A percentile compares a stretch with the other conserved stretches of the same genome.
These are phyloP conservation scores for Mortierella sp. DNA, from an alignment of 371 early-diverging fungal genomes.

Conservation along the genomic window DNA sequence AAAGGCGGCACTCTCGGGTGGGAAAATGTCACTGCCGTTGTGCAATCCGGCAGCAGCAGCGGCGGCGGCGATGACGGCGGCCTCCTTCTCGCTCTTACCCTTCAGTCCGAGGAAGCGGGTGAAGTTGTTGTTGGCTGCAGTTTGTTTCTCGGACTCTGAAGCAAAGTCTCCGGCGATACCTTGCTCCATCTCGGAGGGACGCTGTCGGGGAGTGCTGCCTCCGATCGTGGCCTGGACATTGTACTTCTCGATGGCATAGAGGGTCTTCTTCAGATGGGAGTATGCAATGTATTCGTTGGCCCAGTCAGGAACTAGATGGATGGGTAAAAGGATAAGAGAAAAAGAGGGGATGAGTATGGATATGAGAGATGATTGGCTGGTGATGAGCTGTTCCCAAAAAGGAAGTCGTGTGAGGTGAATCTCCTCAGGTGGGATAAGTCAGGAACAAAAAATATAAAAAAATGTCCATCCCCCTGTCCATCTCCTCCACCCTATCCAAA, in stretches of 20 bases:
- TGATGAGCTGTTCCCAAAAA: constrained; percentile 13
- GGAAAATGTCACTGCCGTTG: constrained; percentile 51
- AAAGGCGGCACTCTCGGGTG: constrained; percentile 53
- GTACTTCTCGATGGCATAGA: constrained; percentile 55
- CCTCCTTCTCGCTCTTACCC: constrained; percentile 9
- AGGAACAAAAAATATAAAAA: constrained; percentile 9
- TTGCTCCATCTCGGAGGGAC: constrained; percentile 35
- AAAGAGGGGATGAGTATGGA: background rate
- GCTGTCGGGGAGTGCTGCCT: constrained; percentile 14
- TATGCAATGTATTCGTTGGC: constrained; percentile 57
- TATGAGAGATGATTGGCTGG: background rate
- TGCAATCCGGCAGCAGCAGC: constrained; percentile 18
- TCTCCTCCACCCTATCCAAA: background rate
- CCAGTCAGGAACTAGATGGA: constrained; percentile 53
- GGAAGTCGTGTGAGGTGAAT: constrained; percentile 37
- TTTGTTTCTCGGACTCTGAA: constrained; percentile 23
- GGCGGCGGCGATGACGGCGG: constrained; percentile 22
- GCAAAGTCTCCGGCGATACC: constrained; percentile 11
- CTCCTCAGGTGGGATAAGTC: background rate
- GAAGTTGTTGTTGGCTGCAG: constrained; percentile 12
- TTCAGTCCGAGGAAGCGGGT: constrained; percentile 24
- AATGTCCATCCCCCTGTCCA: background rate
- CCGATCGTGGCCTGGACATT: constrained; percentile 40
- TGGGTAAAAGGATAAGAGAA: background rate
- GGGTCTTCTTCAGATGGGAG: constrained; percentile 50